These are phyloP conservation scores for Tylopilus subfusipes DNA, from an alignment of 768 basidiomycete species.

Conservation along the genomic window DNA sequence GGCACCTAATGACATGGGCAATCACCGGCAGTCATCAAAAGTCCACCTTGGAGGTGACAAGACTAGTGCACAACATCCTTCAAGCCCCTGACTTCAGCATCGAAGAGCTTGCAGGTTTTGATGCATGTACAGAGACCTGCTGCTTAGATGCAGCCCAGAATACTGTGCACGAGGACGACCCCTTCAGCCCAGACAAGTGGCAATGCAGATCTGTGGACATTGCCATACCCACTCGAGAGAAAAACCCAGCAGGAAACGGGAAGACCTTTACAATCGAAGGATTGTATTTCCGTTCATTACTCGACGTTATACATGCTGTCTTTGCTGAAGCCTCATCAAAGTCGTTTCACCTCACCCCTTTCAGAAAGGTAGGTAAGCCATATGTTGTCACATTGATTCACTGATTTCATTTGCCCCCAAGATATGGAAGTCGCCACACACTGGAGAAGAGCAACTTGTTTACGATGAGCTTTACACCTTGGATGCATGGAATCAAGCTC, in stretches of 20 bases:
- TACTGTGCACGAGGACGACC: neutral
- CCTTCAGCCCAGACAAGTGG: constrained; percentile 1
- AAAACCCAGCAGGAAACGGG: neutral
- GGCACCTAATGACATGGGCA: constrained; percentile 8
- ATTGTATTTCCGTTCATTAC: constrained; percentile 22
- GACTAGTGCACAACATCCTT: neutral
- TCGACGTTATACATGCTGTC: no score
- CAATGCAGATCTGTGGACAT: neutral
- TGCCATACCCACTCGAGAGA: neutral
- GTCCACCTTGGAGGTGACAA: neutral
- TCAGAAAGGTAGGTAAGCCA: neutral
- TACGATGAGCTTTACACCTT: neutral
- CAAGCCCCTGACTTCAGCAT: constrained; percentile 3
- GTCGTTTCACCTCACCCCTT: neutral
- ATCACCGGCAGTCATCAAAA: constrained; percentile 3
- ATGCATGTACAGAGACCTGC: neutral
- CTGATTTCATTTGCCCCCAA: neutral
- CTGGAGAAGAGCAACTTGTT: neutral
- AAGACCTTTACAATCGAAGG: constrained; percentile 30
- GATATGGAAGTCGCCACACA: neutral
- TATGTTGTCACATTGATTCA: no score
- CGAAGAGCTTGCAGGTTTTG: neutral
- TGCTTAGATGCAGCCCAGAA: neutral
- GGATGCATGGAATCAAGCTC: neutral
- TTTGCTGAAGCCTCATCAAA: neutral